A percentile compares a stretch with the other conserved stretches of the same genome.
These are phyloP conservation scores for Calonectria naviculata DNA, from an alignment of 2,329 filamentous ascomycete species.

Conservation along the genomic window DNA sequence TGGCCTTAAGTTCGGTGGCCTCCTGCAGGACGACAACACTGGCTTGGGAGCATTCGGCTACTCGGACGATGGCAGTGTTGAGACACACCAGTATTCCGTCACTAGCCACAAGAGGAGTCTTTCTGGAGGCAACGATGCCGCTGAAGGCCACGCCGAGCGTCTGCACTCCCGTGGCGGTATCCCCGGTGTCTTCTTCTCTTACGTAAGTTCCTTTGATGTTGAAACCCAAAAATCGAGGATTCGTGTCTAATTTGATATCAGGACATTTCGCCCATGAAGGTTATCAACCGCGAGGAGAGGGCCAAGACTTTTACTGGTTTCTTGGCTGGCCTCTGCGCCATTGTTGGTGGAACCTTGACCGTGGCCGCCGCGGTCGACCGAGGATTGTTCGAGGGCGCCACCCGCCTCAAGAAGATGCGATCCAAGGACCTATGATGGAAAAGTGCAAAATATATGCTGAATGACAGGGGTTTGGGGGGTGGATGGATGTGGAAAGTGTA, in stretches of 20 bases:
- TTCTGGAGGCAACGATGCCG: conserved; percentile 82
- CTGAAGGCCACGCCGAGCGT: conserved; percentile 92
- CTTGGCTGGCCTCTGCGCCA: conserved; percentile 91
- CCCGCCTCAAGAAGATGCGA: conserved; percentile 87
- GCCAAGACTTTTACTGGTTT: conserved; percentile 93
- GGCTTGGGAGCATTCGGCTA: conserved; percentile 65
- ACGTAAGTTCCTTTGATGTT: conserved; percentile 69
- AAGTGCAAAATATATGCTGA: background rate
- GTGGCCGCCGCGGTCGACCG: conserved; percentile 95
- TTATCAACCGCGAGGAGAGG: conserved; percentile 94
- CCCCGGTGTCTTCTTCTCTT: conserved; percentile 98
- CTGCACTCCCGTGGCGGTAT: conserved; percentile 92
- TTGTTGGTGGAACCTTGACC: conserved; percentile 94
- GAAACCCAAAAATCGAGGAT: background rate
- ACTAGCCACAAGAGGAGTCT: conserved; percentile 96
- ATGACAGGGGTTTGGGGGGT: conserved; percentile 17
- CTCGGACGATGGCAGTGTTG: conserved; percentile 80
- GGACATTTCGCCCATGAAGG: conserved; percentile 99
- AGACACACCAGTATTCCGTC: conserved; percentile 98
- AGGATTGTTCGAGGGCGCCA: conserved; percentile 88
- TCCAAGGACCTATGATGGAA: conserved; percentile 65
- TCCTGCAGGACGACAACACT: conserved; percentile 70
- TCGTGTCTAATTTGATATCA: conserved; percentile 47
- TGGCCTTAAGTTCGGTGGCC: conserved; percentile 41
- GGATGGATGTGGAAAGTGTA: conserved; percentile 9